Base-by-base conservation (phyloP, 2,329 filamentous ascomycete genomes). In the Fusarium sp. region DNA sequence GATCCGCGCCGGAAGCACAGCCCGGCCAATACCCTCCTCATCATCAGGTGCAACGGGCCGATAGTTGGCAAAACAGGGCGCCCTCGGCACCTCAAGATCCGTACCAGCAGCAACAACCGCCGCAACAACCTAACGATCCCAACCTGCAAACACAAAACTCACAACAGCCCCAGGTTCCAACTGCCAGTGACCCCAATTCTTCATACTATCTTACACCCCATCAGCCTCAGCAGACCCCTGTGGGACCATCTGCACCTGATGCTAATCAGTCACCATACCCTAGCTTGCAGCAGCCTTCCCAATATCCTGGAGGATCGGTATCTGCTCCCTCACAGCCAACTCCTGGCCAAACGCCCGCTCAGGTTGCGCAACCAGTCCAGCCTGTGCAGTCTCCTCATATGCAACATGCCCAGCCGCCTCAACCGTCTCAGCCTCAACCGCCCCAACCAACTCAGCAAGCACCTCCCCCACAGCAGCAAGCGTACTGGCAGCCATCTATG, bases 191-290 rank as follows among this genome's bases (percentile, higher is more conserved):
- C 66, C 85, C 88, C 4, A 88, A 85, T 66, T 84, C 87, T 17
- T 85, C 86, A 15, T 91, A 89, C 76, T 93, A 92, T 80, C 90
- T 89, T 76, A 86, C 83, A 72, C 80, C 82, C 65, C 81, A 84
- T 57, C 81, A 82, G n/a, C 73, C 45, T 18, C 61, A 83, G 56
- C 80, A 83, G 31, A 75, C 82, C 76, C 68, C 82, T 78, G 47
- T 81, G 78, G 80, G 79, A 74, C 79, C 84, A 15, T 81, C 84
- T 7, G 81, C 82, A 8, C 75, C 83, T 14, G 88, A 89, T 52
- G 76, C 83, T 1, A 77, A 79, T 7, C 80, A 83, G n/a, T 88
- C 88, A 7, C 85, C 87, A 1, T 90, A 90, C 74, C 88, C 85
- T 7, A 88, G 82, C 63, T 81, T 89, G 51, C 87, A 86, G 62